These are phyloP conservation scores for Cichorium intybus DNA, from an alignment of 140 eudicot genomes.

Conservation along the genomic window DNA sequence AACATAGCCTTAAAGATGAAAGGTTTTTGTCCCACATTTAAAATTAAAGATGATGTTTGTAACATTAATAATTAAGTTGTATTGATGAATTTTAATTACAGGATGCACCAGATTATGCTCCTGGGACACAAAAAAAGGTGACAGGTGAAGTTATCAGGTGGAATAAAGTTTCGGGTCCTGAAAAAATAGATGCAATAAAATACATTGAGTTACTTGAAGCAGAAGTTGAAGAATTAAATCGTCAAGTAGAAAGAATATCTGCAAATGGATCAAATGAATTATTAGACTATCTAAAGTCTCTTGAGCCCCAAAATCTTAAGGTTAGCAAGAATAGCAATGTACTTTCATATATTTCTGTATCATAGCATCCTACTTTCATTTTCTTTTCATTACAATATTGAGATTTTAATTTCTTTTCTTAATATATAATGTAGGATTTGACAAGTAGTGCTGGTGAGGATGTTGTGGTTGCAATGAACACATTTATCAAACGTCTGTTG, in stretches of 20 bases:
- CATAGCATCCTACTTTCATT: no score
- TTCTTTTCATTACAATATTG: no score
- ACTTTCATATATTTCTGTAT: no score
- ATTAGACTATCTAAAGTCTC: conserved; percentile 86
- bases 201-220: conserved; percentile 97
- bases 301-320: conserved; percentile 97
- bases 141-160: conserved; percentile 93
- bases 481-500: no score
- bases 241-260: conserved; percentile 85
- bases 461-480: no score
- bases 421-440: no score
- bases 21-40: neutral
- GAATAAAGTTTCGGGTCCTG: conserved; percentile 94
- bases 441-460: no score
- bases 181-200: conserved; percentile 84
- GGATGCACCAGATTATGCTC: conserved; percentile 86
- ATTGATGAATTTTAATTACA: conserved; percentile 20
- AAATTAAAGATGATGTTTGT: neutral
- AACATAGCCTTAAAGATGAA: no score
- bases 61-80: conserved; percentile 4
- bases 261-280: conserved; percentile 84
- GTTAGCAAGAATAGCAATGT: conserved; percentile 57
- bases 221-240: conserved; percentile 88
- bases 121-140: conserved; percentile 97
- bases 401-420: no score